Evolutionary conservation across 108 stramenopile genomes (phyloP).

Genomic region (Cyclotella baltica): DNA sequence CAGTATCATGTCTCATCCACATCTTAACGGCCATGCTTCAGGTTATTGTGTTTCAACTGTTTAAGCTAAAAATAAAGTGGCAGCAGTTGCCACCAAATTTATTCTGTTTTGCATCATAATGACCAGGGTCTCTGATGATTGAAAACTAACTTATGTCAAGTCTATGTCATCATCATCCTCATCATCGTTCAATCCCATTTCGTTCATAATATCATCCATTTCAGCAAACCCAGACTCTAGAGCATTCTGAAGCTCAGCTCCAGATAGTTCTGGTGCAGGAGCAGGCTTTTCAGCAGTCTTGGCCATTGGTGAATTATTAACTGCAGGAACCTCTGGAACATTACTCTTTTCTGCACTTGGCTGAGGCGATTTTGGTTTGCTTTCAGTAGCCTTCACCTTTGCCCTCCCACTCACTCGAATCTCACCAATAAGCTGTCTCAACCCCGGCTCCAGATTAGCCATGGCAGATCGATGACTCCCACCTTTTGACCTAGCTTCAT

Average conservation of each 20-base stretch:
- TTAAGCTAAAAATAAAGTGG: too few relatives aligned
- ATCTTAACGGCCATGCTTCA: too few relatives aligned
- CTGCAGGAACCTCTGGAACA: background rate
- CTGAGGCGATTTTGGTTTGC: constrained; percentile 16
- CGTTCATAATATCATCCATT: constrained; percentile 60
- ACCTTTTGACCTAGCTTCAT: constrained; percentile 62
- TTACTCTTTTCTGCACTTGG: background rate
- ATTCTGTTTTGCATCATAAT: too few relatives aligned
- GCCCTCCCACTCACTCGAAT: constrained; percentile 81
- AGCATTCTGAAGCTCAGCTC: constrained; percentile 35
- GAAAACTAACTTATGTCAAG: constrained; percentile 8
- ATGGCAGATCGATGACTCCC: constrained; percentile 72
- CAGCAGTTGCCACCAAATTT: too few relatives aligned
- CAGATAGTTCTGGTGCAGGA: constrained; percentile 3
- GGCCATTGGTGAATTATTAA: background rate
- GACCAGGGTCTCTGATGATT: background rate
- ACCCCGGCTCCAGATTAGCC: constrained; percentile 67
- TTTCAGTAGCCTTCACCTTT: constrained; percentile 38
- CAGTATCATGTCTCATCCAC: too few relatives aligned
- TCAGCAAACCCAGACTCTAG: constrained; percentile 48
- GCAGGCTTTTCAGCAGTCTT: background rate
- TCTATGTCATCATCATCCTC: constrained; percentile 64
- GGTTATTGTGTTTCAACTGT: too few relatives aligned
- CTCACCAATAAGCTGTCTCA: constrained; percentile 62
- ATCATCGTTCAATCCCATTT: constrained; percentile 52